A percentile compares a stretch with the other conserved stretches of the same genome.
phyloP scores from a whole-genome alignment of 768 basidiomycete genomes.

The Boletus sp. region DNA sequence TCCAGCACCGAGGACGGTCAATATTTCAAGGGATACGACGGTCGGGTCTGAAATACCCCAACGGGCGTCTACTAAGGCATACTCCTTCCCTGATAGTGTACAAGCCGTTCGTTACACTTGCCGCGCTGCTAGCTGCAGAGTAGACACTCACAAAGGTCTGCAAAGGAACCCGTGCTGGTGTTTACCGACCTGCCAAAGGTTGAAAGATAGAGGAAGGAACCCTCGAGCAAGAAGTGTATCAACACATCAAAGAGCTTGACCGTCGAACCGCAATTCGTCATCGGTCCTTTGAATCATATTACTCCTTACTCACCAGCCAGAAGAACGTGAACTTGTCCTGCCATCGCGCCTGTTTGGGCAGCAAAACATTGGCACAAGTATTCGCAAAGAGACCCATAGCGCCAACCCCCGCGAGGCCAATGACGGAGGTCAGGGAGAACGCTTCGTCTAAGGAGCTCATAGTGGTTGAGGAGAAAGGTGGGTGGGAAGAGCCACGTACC shows the following conservation, averaged over 20 bases:
- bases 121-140: neutral
- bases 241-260: conserved; percentile 72
- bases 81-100: conserved; percentile 63
- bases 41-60: conserved; percentile 81
- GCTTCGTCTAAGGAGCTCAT: conserved; percentile 28
- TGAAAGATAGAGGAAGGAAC: conserved; percentile 76
- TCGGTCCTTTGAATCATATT: neutral
- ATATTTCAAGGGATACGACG: conserved; percentile 76
- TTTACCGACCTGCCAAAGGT: conserved; percentile 71
- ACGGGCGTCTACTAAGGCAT: conserved; percentile 73
- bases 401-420: conserved; percentile 60
- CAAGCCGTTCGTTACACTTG: neutral
- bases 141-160: conserved; percentile 62
- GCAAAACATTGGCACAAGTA: conserved; percentile 47
- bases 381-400: conserved; percentile 50
- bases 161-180: conserved; percentile 63
- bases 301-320: conserved; percentile 57
- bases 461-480: neutral
- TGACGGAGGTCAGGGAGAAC: conserved; percentile 60
- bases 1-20: conserved; percentile 74
- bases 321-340: conserved; percentile 70
- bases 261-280: neutral
- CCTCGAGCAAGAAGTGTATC: conserved; percentile 78
- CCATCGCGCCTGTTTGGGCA: conserved; percentile 62
- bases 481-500: neutral